Conservation (phyloP, 257 asterid genomes). For the Ocimum tenuiflorum region DNA sequence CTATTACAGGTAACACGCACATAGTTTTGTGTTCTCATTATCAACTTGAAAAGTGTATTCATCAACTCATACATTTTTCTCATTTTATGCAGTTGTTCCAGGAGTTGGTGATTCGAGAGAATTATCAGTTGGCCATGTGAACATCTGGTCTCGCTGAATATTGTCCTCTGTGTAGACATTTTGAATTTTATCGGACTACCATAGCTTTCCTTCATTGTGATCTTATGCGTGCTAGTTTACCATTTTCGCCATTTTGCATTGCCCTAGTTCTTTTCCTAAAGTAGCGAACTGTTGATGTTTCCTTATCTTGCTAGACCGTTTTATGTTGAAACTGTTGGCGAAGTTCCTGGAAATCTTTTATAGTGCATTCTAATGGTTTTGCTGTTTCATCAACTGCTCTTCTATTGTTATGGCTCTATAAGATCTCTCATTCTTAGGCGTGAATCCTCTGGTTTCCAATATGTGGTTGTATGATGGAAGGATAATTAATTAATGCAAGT, state of each 20-base stretch:
- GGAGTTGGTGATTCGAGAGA: constrained; percentile 13
- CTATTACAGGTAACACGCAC: constrained; percentile 24
- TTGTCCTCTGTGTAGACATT: not conserved
- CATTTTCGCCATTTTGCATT: not conserved
- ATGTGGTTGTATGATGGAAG: too few species aligned
- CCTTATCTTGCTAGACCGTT: not conserved
- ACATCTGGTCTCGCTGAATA: not conserved
- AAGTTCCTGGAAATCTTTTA: not conserved
- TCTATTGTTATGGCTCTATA: too few species aligned
- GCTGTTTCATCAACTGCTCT: not conserved
- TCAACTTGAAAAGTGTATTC: not conserved
- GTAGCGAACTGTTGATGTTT: not conserved
- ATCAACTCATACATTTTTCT: not conserved
- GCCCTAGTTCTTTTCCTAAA: not conserved
- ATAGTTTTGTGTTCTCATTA: not conserved
- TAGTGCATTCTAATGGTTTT: not conserved
- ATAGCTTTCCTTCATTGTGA: not conserved
- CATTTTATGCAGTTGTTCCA: constrained; percentile 15
- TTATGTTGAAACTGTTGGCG: not conserved
- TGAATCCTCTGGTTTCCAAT: too few species aligned
- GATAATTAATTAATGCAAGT: too few species aligned
- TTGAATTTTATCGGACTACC: not conserved
- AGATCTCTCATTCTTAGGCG: too few species aligned
- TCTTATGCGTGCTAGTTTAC: constrained; percentile 2
- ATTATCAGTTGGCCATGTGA: not conserved